phyloP scores from a whole-genome alignment of 768 basidiomycete genomes.

The Trametes coccinea region DNA sequence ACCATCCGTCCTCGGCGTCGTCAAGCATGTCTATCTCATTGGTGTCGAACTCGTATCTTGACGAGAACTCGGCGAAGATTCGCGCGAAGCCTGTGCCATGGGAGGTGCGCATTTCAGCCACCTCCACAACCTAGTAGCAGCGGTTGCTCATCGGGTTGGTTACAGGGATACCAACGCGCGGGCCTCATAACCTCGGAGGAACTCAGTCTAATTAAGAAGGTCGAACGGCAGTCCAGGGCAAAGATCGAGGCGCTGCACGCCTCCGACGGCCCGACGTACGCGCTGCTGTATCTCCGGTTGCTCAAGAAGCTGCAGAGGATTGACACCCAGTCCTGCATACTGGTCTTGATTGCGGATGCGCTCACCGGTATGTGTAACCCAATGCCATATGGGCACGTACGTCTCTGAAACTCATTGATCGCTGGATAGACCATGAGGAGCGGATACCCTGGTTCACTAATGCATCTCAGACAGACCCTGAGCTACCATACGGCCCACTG shows the following conservation, averaged over 20 bases:
- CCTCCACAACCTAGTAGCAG: background rate
- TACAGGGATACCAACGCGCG: conserved; percentile 92
- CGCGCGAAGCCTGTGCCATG: conserved; percentile 90
- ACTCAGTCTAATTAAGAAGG: conserved; percentile 83
- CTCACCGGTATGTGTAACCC: conserved; percentile 56
- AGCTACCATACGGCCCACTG: conserved; percentile 79
- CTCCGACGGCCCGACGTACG: conserved; percentile 82
- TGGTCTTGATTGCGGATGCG: conserved; percentile 88
- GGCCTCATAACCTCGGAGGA: conserved; percentile 88
- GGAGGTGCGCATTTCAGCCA: conserved; percentile 63
- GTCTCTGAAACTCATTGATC: background rate
- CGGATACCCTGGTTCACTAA: conserved; percentile 75
- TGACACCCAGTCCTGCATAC: conserved; percentile 85
- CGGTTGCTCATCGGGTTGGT: conserved; percentile 25
- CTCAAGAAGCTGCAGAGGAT: conserved; percentile 83
- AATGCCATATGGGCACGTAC: background rate
- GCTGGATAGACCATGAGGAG: conserved; percentile 77
- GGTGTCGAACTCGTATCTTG: conserved; percentile 81
- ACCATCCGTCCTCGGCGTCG: background rate
- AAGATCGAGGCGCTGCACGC: conserved; percentile 76
- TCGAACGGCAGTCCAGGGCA: conserved; percentile 76
- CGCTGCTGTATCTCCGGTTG: conserved; percentile 84
- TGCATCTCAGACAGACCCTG: conserved; percentile 64
- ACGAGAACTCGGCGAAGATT: conserved; percentile 86
- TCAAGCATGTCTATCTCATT: conserved; percentile 68